phyloP scores from a whole-genome alignment of 371 early-diverging fungal species.

The Mucor indicus region DNA sequence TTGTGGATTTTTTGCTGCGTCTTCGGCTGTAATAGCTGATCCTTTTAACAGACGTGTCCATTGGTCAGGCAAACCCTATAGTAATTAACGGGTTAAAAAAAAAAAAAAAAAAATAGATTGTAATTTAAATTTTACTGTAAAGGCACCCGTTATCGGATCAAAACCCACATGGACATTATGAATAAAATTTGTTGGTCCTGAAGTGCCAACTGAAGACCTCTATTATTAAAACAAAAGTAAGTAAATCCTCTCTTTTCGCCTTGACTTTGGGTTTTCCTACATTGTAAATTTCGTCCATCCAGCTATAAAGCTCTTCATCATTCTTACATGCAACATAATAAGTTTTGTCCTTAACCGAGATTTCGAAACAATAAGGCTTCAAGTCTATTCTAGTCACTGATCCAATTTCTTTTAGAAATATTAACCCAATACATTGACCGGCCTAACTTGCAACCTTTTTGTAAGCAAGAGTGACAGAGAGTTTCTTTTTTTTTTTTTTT shows the following conservation, averaged over 20 bases:
- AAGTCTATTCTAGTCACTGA: slow-evolving; percentile 80
- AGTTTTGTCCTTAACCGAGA: slow-evolving; percentile 81
- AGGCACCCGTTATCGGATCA: slow-evolving; percentile 87
- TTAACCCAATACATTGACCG: slow-evolving; percentile 59
- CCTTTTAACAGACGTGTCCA: slow-evolving; percentile 89
- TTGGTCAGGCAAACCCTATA: slow-evolving; percentile 87
- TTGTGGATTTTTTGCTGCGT: slow-evolving; percentile 94
- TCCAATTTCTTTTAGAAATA: slow-evolving; percentile 87
- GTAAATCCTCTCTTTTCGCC: not conserved
- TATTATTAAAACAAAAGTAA: slow-evolving; percentile 16
- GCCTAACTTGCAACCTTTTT: too few relatives aligned
- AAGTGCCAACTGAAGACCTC: slow-evolving; percentile 84
- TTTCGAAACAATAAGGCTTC: slow-evolving; percentile 88
- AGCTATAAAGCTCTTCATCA: slow-evolving; percentile 94
- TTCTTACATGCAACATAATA: slow-evolving; percentile 85
- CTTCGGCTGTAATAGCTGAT: slow-evolving; percentile 92
- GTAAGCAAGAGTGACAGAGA: not conserved
- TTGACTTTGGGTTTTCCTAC: slow-evolving; percentile 27
- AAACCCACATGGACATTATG: slow-evolving; percentile 96
- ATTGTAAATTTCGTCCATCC: slow-evolving; percentile 95
- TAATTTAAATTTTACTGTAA: slow-evolving; percentile 62
- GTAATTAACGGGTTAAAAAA: not conserved
- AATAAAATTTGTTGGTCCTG: slow-evolving; percentile 89
- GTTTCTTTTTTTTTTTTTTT: not conserved
- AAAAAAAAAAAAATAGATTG: not conserved